Evolutionary conservation across 2,329 filamentous ascomycete species (phyloP), one percentile per base, ranked within the genome.

Genomic region (Bipolaris victoriae): DNA sequence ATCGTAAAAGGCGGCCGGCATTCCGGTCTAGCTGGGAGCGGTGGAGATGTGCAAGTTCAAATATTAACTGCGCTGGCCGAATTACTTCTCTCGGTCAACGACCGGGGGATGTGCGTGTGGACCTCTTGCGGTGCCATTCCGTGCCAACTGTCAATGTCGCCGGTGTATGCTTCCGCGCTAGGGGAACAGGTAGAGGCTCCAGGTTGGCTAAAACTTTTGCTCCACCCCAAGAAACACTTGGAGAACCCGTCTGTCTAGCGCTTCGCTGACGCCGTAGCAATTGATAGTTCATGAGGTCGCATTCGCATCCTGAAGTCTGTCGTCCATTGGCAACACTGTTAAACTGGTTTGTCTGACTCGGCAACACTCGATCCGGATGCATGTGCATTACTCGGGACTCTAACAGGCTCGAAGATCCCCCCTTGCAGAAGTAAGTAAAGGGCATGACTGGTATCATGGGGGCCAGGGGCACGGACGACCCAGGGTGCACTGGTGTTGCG

Each of bases 111-210:
- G 49, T 9, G 20, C 10, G n/a, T 20, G 46, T 49, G 46, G 46
- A 50, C 3, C 47, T 13, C 3, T 50, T 47, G 29, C 37, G 13
- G 26, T 45, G 31, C 26, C 40, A 43, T 53, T 22, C 54, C 35
- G 41, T 56, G 48, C 37, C 48, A 50, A 35, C 49, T 57, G 49
- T 57, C 49, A 53, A 35, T 49, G 16, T 20, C 16, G 39, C 44
- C 35, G 36, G 31, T 50, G 49, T 35, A 11, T 31, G 29, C 10
- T 31, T 31, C 36, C 41, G 41, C 53, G 41, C 53, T 56, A 56
- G 41, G 44, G 24, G 41, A 43, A 52, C 41, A 36, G 48, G 35
- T 46, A 7, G n/a, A 45, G 15, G 16, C 49, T 20, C 29, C 49
- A 46, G 16, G 24, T 26, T 46, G 44, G 35, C 41, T 16, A 24